These are phyloP conservation scores for Rhazya stricta DNA, from an alignment of 257 asterid genomes.

Conservation along the genomic window DNA sequence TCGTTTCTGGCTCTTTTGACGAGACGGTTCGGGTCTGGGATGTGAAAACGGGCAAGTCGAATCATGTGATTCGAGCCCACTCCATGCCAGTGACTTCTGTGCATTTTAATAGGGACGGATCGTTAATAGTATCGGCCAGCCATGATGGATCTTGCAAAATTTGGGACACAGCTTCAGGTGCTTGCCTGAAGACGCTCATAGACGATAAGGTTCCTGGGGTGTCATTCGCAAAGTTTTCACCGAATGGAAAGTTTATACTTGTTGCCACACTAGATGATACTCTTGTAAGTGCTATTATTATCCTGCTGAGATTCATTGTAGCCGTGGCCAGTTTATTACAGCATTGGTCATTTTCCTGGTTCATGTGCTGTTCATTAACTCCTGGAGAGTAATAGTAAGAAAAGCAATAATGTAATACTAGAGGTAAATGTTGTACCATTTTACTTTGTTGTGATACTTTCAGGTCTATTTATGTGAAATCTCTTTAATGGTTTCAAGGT, in stretches of 20 bases:
- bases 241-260: constrained; percentile 84
- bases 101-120: constrained; percentile 71
- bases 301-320: background rate
- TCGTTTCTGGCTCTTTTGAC: constrained; percentile 82
- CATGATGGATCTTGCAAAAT: constrained; percentile 93
- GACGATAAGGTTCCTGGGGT: constrained; percentile 70
- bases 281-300: constrained; percentile 48
- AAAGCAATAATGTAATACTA: background rate
- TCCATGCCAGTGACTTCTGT: constrained; percentile 79
- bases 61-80: constrained; percentile 65
- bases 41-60: constrained; percentile 62
- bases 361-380: too few relatives aligned
- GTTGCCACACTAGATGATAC: constrained; percentile 78
- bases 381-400: background rate
- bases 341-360: background rate
- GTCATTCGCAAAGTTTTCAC: constrained; percentile 76
- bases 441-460: too few relatives aligned
- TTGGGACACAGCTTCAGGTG: constrained; percentile 68
- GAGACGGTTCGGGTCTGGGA: constrained; percentile 90
- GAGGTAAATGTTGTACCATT: background rate
- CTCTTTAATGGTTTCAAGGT: too few relatives aligned
- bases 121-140: constrained; percentile 75
- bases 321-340: too few relatives aligned
- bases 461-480: too few relatives aligned
- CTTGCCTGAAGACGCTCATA: constrained; percentile 56